Conservation (phyloP, 2,329 filamentous ascomycete genomes). For the Huntiella moniliformis region DNA sequence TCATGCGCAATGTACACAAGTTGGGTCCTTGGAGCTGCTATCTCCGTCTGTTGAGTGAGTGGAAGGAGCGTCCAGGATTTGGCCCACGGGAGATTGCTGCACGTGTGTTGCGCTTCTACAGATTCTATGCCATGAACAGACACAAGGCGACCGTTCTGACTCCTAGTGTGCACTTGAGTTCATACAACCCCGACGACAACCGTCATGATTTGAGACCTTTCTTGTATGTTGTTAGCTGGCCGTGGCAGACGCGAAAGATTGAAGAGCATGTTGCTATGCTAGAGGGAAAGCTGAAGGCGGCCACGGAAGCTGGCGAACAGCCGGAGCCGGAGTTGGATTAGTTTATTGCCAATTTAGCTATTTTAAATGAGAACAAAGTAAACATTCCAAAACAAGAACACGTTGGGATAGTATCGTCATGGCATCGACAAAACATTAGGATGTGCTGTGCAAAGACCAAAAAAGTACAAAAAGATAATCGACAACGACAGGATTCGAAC, state of each 20-base stretch:
- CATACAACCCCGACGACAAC: conserved; percentile 24
- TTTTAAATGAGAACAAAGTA: background rate
- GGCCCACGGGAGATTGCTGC: conserved; percentile 22
- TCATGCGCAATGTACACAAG: conserved; percentile 23
- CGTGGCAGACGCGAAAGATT: conserved; percentile 26
- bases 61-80: conserved; percentile 18
- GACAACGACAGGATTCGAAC: conserved; percentile 12
- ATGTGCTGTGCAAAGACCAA: background rate
- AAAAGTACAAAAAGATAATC: background rate
- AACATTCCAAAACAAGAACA: background rate
- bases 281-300: conserved; percentile 16
- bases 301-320: background rate
- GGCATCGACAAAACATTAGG: no score
- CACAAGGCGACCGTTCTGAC: conserved; percentile 46
- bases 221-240: conserved; percentile 22
- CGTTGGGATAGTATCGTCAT: no score
- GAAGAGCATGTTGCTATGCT: conserved; percentile 19
- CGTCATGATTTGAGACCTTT: conserved; percentile 23
- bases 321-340: background rate
- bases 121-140: conserved; percentile 40
- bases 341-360: background rate
- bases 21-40: conserved; percentile 24
- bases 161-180: conserved; percentile 30
- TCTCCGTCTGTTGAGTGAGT: conserved; percentile 21
- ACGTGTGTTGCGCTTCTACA: conserved; percentile 26